Percentiles rank a stretch among this genome's conserved stretches.
These are phyloP conservation scores for Blastosporella zonata DNA, from an alignment of 1,284 basidiomycete genomes.

Conservation along the genomic window DNA sequence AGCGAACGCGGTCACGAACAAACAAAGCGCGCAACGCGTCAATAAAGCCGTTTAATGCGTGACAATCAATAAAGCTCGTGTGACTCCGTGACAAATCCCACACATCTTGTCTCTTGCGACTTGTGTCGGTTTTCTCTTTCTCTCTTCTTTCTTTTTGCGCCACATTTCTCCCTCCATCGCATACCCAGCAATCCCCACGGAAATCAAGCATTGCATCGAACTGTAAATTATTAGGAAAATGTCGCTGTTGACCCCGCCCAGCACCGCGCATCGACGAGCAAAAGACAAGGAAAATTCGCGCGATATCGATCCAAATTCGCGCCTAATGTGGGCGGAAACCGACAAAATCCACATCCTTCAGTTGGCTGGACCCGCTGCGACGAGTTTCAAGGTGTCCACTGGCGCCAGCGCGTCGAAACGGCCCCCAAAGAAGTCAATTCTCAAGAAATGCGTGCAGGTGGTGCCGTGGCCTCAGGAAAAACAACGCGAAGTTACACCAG, in stretches of 20 bases:
- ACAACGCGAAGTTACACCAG: conserved; percentile 64
- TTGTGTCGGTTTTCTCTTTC: background rate
- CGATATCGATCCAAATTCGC: conserved; percentile 31
- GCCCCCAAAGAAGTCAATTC: conserved; percentile 57
- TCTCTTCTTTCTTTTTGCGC: background rate
- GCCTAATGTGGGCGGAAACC: conserved; percentile 59
- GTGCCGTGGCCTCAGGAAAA: conserved; percentile 39
- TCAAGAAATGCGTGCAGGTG: conserved; percentile 59
- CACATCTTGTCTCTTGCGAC: conserved; percentile 13
- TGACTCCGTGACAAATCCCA: conserved; percentile 20
- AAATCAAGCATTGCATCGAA: background rate
- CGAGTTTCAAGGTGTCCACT: conserved; percentile 25
- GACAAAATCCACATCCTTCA: conserved; percentile 47
- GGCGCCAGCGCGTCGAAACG: conserved; percentile 35
- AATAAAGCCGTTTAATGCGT: conserved; percentile 28
- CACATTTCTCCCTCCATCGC: background rate
- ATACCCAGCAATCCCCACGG: conserved; percentile 2
- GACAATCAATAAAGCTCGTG: conserved; percentile 23
- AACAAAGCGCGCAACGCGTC: conserved; percentile 25
- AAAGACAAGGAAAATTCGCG: conserved; percentile 51
- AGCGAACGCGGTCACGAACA: conserved; percentile 4
- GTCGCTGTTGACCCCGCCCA: conserved; percentile 61
- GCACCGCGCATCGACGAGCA: conserved; percentile 51
- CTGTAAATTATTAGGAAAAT: conserved; percentile 27
- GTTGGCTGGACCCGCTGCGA: conserved; percentile 34